Evolutionary conservation across 2,329 filamentous ascomycete genomes (phyloP), one percentile per base, ranked within the genome.

Genomic region (Fusarium scirpi): DNA sequence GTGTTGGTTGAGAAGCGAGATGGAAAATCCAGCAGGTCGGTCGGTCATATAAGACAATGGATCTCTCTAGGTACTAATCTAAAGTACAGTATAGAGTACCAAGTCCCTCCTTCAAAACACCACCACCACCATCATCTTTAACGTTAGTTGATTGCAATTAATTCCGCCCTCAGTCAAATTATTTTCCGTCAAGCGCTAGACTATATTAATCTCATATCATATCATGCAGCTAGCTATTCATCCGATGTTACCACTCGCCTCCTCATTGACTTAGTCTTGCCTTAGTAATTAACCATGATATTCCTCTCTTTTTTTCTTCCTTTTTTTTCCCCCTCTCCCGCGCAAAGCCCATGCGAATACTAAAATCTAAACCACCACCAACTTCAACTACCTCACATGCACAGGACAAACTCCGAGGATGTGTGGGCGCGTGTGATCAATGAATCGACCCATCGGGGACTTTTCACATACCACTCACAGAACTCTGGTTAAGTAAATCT

Each of bases 341-440:
- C 46, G 47, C 32, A 44, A 70, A 47, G 40, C 61, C 47, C 60
- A 65, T 41, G 51, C 51, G 16, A 38, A 66, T 32, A 51, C 47
- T 25, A n/a, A 34, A 38, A 52, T n/a, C 49, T 8, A 53, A 53
- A 53, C 49, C 49, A 53, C 38, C 49, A 53, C 20, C 41, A 40
- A 15, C 48, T 46, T 27, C 49, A 16, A 22, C 58, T 70, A 46
- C 58, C 52, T 71, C 69, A 70, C 67, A 69, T 71, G 63, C 49
- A 57, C 49, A 62, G 59, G 57, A 57, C 56, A 62, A 56, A 51
- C 24, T 51, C 56, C 63, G 55, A 66, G 40, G 55, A 66, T 61
- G 63, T 24, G 58, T 55, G 67, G 64, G 66, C 57, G 69, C 68
- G 66, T 69, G 69, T 71, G 69, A 71, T 71, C 69, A 71, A 71